These are phyloP conservation scores for Pseudogymnoascus sp. DNA, from an alignment of 2,329 filamentous ascomycete species.

Conservation along the genomic window DNA sequence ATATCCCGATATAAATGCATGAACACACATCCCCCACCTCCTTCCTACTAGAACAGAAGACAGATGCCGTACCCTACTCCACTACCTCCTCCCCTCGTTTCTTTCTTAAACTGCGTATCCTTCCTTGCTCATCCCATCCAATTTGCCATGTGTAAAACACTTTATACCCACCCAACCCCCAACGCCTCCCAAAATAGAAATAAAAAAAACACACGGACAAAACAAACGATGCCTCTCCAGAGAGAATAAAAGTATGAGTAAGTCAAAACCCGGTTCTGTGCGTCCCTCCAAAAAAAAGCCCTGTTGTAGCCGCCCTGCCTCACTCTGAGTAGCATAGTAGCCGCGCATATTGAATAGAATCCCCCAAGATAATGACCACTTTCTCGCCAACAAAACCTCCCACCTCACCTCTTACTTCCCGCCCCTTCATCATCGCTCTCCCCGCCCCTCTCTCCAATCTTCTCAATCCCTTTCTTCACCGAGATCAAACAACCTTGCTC, in stretches of 20 bases:
- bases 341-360: neutral
- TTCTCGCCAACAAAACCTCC: neutral
- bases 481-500: conserved; percentile 77
- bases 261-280: neutral
- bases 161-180: neutral
- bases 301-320: neutral
- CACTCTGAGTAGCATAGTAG: neutral
- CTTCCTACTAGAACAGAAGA: neutral
- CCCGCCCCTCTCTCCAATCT: conserved; percentile 31
- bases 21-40: neutral
- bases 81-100: neutral
- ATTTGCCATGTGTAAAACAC: conserved; percentile 3
- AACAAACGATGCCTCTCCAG: neutral
- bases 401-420: neutral
- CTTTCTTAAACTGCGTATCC: neutral
- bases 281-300: neutral
- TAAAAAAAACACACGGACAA: neutral
- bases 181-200: neutral
- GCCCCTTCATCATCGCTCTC: conserved; percentile 13
- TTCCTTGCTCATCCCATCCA: neutral
- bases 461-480: conserved; percentile 79
- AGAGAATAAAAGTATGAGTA: neutral
- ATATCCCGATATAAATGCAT: neutral
- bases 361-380: neutral
- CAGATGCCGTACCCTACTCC: neutral